phyloP scores from a whole-genome alignment of 73 alveolate genomes.

The Stentor roeselii region DNA sequence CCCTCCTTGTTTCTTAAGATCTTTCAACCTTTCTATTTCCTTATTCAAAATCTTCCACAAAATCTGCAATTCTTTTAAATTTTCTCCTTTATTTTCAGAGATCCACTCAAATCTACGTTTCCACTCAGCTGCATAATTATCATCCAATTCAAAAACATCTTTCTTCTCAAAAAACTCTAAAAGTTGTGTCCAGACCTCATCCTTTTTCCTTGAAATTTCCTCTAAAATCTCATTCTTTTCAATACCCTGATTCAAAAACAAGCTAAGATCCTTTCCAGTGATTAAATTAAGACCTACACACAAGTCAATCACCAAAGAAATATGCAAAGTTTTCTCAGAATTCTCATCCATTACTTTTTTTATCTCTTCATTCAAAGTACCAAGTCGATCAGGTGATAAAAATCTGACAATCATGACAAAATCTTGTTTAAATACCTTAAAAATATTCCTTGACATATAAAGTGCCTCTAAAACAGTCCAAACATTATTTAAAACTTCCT shows the following conservation, averaged over 20 bases:
- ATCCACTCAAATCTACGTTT: neutral
- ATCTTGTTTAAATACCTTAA: neutral
- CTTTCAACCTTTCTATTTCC: too few species aligned
- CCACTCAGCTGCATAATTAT: neutral
- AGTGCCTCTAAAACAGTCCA: neutral
- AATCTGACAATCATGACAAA: neutral
- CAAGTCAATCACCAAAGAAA: neutral
- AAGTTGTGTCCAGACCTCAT: neutral
- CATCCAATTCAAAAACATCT: neutral
- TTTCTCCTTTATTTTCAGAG: neutral
- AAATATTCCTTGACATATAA: too few species aligned
- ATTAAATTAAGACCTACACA: neutral
- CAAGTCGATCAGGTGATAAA: neutral
- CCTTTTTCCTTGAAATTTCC: too few species aligned
- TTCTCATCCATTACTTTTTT: neutral
- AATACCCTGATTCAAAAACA: neutral
- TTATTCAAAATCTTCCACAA: too few species aligned
- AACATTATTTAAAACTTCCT: too few species aligned
- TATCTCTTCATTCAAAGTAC: neutral
- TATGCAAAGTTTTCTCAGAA: too few species aligned
- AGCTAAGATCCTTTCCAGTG: neutral
- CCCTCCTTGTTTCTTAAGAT: too few species aligned
- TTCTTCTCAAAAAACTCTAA: neutral
- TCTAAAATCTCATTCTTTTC: neutral
- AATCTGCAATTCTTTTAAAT: too few species aligned